These are phyloP conservation scores for Austroboletus novae-zelandiae DNA, from an alignment of 1,284 basidiomycete species.

Conservation along the genomic window DNA sequence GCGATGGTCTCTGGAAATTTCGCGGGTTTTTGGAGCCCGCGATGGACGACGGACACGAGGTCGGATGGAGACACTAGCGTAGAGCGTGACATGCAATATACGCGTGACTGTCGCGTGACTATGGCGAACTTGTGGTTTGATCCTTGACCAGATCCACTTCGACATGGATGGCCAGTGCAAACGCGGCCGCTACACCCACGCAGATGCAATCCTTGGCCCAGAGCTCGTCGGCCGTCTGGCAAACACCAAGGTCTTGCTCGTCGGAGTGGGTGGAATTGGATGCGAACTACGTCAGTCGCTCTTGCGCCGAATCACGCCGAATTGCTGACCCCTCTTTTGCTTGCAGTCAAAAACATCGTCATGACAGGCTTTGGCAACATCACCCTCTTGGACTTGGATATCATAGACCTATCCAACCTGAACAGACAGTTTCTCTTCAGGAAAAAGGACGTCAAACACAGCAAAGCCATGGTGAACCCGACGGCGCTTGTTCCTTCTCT, in stretches of 20 bases:
- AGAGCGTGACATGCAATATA: constrained; percentile 9
- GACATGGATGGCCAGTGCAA: constrained; percentile 14
- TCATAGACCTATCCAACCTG: constrained; percentile 97
- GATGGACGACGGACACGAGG: constrained; percentile 60
- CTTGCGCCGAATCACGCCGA: neutral
- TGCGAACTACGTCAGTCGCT: constrained; percentile 84
- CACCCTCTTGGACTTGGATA: constrained; percentile 94
- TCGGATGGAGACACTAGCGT: constrained; percentile 51
- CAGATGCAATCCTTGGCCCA: constrained; percentile 71
- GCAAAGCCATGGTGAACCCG: constrained; percentile 76
- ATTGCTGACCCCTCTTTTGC: constrained; percentile 1
- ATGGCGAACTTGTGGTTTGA: neutral
- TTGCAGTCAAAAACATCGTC: constrained; percentile 92
- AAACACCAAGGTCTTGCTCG: constrained; percentile 78
- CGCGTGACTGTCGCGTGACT: constrained; percentile 29
- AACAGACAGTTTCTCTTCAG: constrained; percentile 98
- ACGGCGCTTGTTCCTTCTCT: constrained; percentile 1
- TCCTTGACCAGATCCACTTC: no score
- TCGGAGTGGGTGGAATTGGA: constrained; percentile 96
- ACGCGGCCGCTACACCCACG: constrained; percentile 44
- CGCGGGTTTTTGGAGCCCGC: constrained; percentile 62
- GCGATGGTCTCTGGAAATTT: constrained; percentile 50
- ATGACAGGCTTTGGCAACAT: constrained; percentile 91
- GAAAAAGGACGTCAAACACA: constrained; percentile 96
- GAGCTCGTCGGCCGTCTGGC: constrained; percentile 61